Base-by-base conservation (phyloP, 495 filamentous ascomycete genomes). In the Lophiostoma macrostomum region DNA sequence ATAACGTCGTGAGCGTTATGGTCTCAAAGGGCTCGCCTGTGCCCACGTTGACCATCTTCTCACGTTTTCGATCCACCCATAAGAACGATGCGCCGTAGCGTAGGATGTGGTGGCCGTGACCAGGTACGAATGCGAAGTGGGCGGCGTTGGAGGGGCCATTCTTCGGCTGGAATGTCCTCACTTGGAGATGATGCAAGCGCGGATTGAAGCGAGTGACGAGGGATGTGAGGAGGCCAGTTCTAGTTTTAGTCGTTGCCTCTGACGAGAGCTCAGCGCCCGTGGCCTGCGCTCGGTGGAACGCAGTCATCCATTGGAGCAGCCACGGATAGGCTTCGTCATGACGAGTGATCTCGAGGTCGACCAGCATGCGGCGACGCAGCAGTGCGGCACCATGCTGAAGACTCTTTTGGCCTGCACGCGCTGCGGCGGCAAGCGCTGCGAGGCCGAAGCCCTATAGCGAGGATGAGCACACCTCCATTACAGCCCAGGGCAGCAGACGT, bases 291-390 rank as follows among this genome's bases (percentile, higher is more conserved):
- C 75, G 73, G 36, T 91, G 88, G 50, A 90, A 91, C 24, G 85
- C 74, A 13, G 90, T 87, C 73, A 98, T 87, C 91, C 94, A 98
- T 32, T 88, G 80, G 3, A 98, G 78, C 29, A 97, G 82, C 91
- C 93, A 97, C 47, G 80, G 83, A 69, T 97, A 98, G 11, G 91
- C 88, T 41, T 90, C 84, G 67, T 97, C 93, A 62, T 88, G 87
- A 64, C 87, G 86, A 63, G 83, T 90, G 67, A 98, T 96, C 68
- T 97, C 94, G 58, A 97, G 79, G 63, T 96, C 87, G 45, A 97
- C 88, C 7, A 98, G 84, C 74, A 98, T 82, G 42, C 91, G 87
- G 37, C 86, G 81, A 32, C 87, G 86, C 45, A 95, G 69, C 47
- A 95, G 78, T 31, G 74, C 74, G 20, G 82, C 83, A 41, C 82